Base-by-base conservation (phyloP, 2,329 filamentous ascomycete genomes). In the Atkinsonella texensis region DNA sequence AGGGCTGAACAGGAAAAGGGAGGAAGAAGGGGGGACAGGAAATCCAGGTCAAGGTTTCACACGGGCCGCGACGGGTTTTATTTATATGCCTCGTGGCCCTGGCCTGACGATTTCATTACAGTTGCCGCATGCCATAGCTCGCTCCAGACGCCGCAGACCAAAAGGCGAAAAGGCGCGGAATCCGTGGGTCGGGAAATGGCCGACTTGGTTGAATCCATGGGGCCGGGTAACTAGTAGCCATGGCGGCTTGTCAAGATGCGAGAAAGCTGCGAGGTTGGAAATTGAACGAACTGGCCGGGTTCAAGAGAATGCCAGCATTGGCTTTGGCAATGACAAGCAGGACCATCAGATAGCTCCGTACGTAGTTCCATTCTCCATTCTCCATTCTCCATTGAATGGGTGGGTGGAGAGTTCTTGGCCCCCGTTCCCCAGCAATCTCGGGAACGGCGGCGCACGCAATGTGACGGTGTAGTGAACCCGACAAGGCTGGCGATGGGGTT, bases 111-210 rank as follows among this genome's bases (percentile, higher is more conserved):
- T 39, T 44, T 46, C 53, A 49, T 50, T 28, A 18, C 39, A 50
- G 43, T 47, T 31, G 38, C 13, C 45, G 39, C 39, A 6, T n/a
- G 39, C 15, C 20, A 23, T 8, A 15, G 40, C n/a, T n/a, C 40
- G 7, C 8, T 48, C 17, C 9, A n/a, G 38, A 41, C 4, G 17
- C 47, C 11, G 47, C 28, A 31, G 39, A 39, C 43, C 48, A 50
- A 18, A 45, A 45, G 42, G 17, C 13, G 32, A 4, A 15, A 40
- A 28, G 20, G 20, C 20, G 20, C 40, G 10, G 13, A 35, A 11
- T 13, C 20, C 47, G 32, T 43, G 31, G 44, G 48, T 47, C 52
- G 52, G 52, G 52, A 50, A 48, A 15, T 44, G 38, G 45, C 52
- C 52, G 44, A 53, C 28, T 39, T 23, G 43, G 49, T 31, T 4